Evolutionary conservation across 192 early-diverging fungal species (phyloP).

Genomic region (Coemansia sp.): DNA sequence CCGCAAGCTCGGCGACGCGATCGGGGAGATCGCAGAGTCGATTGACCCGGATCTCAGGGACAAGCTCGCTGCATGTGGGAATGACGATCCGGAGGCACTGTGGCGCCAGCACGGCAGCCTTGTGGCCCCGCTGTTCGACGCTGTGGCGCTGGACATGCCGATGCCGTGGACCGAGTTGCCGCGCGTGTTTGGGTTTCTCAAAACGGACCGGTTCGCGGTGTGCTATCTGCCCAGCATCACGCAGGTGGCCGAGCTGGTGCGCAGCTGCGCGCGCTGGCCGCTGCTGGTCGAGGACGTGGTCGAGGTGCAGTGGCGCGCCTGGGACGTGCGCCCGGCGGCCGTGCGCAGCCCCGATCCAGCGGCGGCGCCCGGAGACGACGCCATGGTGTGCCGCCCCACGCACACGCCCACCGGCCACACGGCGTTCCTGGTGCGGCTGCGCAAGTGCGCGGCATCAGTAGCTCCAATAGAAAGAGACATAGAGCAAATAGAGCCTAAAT

Average conservation of each 20-base stretch:
- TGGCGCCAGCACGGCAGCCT: slow-evolving; percentile 4
- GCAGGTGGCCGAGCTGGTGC: slow-evolving; percentile 41
- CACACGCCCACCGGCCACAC: slow-evolving; percentile 54
- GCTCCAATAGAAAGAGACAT: no score
- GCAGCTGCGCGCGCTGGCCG: slow-evolving; percentile 12
- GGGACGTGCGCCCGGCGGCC: slow-evolving; percentile 32
- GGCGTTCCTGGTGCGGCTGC: slow-evolving; percentile 54
- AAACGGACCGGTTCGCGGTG: slow-evolving; percentile 27
- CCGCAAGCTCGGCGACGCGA: slow-evolving; percentile 23
- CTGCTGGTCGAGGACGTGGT: slow-evolving; percentile 37
- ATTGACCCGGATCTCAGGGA: background rate
- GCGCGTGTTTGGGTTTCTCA: slow-evolving; percentile 11
- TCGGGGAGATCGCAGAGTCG: background rate
- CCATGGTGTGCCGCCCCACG: slow-evolving; percentile 51
- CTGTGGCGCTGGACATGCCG: slow-evolving; percentile 40
- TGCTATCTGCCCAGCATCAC: slow-evolving; percentile 48
- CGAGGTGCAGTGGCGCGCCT: slow-evolving; percentile 40
- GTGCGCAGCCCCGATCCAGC: slow-evolving; percentile 14
- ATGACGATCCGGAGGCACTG: background rate
- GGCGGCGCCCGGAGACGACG: slow-evolving; percentile 6
- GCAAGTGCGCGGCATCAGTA: slow-evolving; percentile 23
- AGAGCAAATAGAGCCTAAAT: background rate
- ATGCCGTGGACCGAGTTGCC: slow-evolving; percentile 43
- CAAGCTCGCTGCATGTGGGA: background rate
- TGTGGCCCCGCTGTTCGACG: slow-evolving; percentile 17